Evolutionary conservation across 163 green algal species (phyloP), one percentile per base, ranked within the genome.

Genomic region (Botryococcus braunii): DNA sequence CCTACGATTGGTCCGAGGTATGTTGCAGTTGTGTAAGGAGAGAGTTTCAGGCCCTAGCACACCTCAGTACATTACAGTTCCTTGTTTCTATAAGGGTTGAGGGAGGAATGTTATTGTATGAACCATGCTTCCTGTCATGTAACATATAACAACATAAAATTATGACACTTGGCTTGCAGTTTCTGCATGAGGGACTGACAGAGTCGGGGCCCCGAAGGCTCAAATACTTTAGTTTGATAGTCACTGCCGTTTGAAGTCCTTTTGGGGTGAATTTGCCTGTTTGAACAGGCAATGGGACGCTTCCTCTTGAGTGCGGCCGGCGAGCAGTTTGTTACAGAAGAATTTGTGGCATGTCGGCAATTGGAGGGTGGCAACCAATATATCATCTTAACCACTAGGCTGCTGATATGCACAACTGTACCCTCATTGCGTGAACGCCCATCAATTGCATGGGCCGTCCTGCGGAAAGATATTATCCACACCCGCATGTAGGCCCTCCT

Each of bases 1-100:
- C 72, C 36, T 90, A 89, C 71, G 68, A 75, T 68, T 83, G 60
- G 29, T 68, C 61, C 34, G 48, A 73, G 56, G 61, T 74, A 34
- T 8, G 40, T 35, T 38, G 4, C 34, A 48, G n/a, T 17, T n/a
- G 5, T 7, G 13, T 35, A 2, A 62, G 13, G 63, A 5, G 0
- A 39, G n/a, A 65, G 6, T n/a, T 21, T 8, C 7, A 47, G n/a
- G 60, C 35, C n/a, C n/a, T 52, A 66, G 17, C 17, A 9, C 37
- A 23, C 5, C 25, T 66, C 25, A n/a, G 57, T 9, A 65, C 43
- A 17, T 17, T 41, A 7, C 57, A 35, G 29, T 11, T 7, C 29
- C 57, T 65, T 65, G 6, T 65, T 35, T 41, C 6, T 9, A 23
- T 65, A 32, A 7, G 17, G 25, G 11, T 25, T 39, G 21, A 36